phyloP scores from a whole-genome alignment of 2,329 filamentous ascomycete genomes.

The Xylaria sp. region DNA sequence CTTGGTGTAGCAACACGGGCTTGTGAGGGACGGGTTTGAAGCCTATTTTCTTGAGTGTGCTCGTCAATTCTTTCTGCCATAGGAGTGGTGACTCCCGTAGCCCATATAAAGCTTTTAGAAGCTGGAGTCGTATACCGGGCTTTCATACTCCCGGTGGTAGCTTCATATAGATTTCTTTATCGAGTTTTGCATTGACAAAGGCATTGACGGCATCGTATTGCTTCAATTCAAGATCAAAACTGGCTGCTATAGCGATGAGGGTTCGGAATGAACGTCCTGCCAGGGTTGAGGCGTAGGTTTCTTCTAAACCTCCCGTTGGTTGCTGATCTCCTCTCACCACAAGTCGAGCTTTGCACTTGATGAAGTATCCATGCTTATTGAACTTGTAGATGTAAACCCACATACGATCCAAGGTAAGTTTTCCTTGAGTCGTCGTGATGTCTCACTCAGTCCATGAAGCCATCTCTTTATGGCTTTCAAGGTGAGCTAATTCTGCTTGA shows the following conservation, averaged over 20 bases:
- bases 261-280: slow-evolving; percentile 1
- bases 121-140: not conserved
- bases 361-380: not conserved
- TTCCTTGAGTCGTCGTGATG: not conserved
- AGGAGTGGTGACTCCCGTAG: not conserved
- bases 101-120: not conserved
- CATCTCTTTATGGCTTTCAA: not conserved
- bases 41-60: not conserved
- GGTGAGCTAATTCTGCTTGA: not conserved
- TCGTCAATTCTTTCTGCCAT: not conserved
- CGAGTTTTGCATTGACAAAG: not conserved
- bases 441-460: not conserved
- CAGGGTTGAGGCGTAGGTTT: not conserved
- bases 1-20: not conserved
- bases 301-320: not conserved
- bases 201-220: not conserved
- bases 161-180: not conserved
- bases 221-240: not conserved
- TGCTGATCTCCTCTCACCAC: slow-evolving; percentile 4
- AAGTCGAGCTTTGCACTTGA: not conserved
- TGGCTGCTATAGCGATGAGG: not conserved
- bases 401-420: not conserved
- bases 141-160: not conserved
- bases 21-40: not conserved
- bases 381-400: slow-evolving; percentile 7